Evolutionary conservation across 1,284 basidiomycete genomes (phyloP), one percentile per base, ranked within the genome.

Genomic region (Irpex sp.): DNA sequence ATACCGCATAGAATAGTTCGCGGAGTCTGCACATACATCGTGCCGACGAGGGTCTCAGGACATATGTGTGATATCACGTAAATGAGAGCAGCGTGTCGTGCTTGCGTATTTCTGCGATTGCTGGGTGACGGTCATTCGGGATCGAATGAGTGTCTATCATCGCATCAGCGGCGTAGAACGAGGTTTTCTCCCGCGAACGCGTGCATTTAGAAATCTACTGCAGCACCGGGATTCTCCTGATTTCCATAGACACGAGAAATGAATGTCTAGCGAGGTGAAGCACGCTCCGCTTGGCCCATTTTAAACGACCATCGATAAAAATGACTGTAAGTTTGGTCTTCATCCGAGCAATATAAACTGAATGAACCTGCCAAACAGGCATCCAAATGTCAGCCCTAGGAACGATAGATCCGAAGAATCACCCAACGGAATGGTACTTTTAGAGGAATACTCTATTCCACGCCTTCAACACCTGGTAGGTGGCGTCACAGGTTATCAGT

Each of bases 371-470:
- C 24, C 58, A 60, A 60, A 22, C 22, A 27, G 4, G 24, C 58
- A 60, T 60, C 22, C 20, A 13, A 20, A 60, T 20, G 22, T 11
- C n/a, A 27, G 24, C 32, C 32, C 32, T 38, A 38, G 10, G 10
- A 13, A 11, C 18, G 58, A 22, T 22, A 6, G 58, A 22, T 60
- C 58, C 58, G 24, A 60, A 18, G 18, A n/a, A n/a, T 60, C 22
- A 18, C 58, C 58, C 58, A 60, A 27, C 58, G 58, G 58, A 60
- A 60, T 22, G 58, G 58, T 60, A 27, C 15, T 60, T 60, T 60
- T 20, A 18, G 62, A 42, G 15, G 62, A 38, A 64, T 32, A 32
- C 62, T 38, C 18, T 64, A 38, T 64, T 64, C 13, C 62, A 64
- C 27, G 38, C 32, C 7, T 64, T 27, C 58, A 64, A 64, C 62